Percentiles rank a stretch among this genome's conserved stretches.
Conservation (phyloP, 2,329 filamentous ascomycete genomes). For the Thermothelomyces thermophilus region DNA sequence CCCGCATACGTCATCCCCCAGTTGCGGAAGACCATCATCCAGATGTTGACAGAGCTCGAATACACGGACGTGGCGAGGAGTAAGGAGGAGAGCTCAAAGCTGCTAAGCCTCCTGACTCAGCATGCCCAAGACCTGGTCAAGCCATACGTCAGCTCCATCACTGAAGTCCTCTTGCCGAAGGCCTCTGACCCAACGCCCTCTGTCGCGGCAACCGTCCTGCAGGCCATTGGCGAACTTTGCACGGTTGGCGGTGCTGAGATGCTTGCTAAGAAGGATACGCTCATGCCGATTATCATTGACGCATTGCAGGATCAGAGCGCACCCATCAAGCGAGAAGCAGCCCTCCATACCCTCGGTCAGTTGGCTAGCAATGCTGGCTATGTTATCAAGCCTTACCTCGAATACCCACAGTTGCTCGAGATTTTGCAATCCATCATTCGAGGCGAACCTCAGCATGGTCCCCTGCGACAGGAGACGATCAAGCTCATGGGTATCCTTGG, state of each 20-base stretch:
- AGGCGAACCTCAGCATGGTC: constrained; percentile 75
- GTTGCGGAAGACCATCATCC: constrained; percentile 86
- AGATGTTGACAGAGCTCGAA: constrained; percentile 91
- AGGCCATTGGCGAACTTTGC: constrained; percentile 88
- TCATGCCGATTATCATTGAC: constrained; percentile 94
- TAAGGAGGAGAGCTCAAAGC: constrained; percentile 91
- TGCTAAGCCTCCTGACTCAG: constrained; percentile 86
- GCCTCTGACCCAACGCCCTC: constrained; percentile 77
- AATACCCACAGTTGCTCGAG: constrained; percentile 89
- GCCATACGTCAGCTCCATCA: constrained; percentile 95
- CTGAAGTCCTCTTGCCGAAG: constrained; percentile 88
- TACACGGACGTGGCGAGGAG: constrained; percentile 91
- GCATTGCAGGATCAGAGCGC: constrained; percentile 92
- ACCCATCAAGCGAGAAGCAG: constrained; percentile 81
- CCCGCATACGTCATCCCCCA: constrained; percentile 97
- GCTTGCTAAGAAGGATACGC: constrained; percentile 78
- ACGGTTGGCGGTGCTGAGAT: constrained; percentile 93
- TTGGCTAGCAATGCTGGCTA: constrained; percentile 95
- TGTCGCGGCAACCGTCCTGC: constrained; percentile 90
- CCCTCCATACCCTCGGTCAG: constrained; percentile 83
- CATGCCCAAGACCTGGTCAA: constrained; percentile 91
- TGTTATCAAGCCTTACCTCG: constrained; percentile 90
- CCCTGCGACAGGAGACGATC: constrained; percentile 86
- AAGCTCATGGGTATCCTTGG: constrained; percentile 94
- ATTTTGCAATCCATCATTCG: constrained; percentile 92